Evolutionary conservation across 2,329 filamentous ascomycete species (phyloP), one percentile per base, ranked within the genome.

Genomic region (Neonectria magnoliae): DNA sequence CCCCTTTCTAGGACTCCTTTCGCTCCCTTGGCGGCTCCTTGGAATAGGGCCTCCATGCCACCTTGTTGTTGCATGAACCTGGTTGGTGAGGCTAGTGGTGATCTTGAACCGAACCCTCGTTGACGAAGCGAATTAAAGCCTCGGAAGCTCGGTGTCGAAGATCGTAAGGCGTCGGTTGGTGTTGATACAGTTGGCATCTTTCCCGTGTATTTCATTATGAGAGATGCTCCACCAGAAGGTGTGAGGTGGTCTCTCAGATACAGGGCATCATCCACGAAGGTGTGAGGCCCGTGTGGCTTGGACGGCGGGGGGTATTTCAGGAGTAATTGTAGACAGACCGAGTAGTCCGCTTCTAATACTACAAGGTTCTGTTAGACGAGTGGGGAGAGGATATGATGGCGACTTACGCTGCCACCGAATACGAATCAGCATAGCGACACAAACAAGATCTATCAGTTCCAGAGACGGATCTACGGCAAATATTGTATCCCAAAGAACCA

Each of bases 331-430:
- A 99, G 82, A 9, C 93, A 95, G 38, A 89, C 87, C 1, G 96
- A 95, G 74, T 97, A 97, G 77, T 98, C 95, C 13, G 93, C 90
- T 67, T 93, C 89, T 27, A 98, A 81, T 38, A 99, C 92, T 94
- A 66, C 5, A 63, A 20, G 42, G 6, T 14, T 16, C 7, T 22
- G 67, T 80, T 60, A 80, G 76, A 29, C 25, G 38, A n/a, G 14
- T 51, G 10, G 7, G 3, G 11, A 22, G 16, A 33, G 18, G 4
- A 2, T 7, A 22, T 10, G 4, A 38, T 36, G 11, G 20, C 16
- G 33, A 80, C 91, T 83, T 81, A 96, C 93, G 82, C 71, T 94
- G 88, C 94, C 94, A 98, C 61, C 95, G 89, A 71, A 98, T 93
- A 55, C 96, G 88, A 50, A 99, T 83, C 25, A 99, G 83, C 94